Evolutionary conservation across 164 flowering plant genomes (phyloP), one percentile per base, ranked within the genome.

Genomic region (Cinnamomum chago): DNA sequence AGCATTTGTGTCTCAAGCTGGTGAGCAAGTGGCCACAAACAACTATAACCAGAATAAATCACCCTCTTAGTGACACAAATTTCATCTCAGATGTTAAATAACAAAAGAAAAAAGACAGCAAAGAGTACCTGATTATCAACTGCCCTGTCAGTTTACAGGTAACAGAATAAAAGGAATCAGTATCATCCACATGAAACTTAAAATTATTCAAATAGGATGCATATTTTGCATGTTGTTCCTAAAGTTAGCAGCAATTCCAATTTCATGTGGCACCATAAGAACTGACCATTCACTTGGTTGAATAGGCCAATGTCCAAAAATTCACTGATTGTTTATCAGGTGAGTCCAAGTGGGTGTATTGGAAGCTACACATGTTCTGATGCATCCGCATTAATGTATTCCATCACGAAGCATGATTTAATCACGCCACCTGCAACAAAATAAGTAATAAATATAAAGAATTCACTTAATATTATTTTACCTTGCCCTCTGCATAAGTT

Each of bases 401-500:
- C 60, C 60, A 17, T 20, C 20, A 14, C 13, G n/a, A 55, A 55
- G 60, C n/a, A 55, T 55, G 60, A 15, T 55, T 55, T 55, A 55
- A 20, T 55, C 60, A 3, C 12, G 60, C 60, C 17, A 55, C 20
- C n/a, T 55, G 60, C 60, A 64, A 64, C 33, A 24, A 22, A 22
- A 25, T 64, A 25, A 64, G 17, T 25, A 64, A 22, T 25, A 24
- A 64, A 25, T 64, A 25, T 24, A 23, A 64, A 25, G 33, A 15
- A 67, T n/a, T 40, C 40, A 40, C 14, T 40, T 12, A n/a, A 12
- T 40, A 22, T 35, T 47, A 47, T n/a, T 33, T 67, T 78, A 64
- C 88, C 89, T 83, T 60, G 84, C 86, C 35, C 87, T 74, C 67
- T 82, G 86, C 25, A 78, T 55, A 12, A 84, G 76, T 72, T 86